phyloP scores from a whole-genome alignment of 108 stramenopile genomes.

The Epipyxis sp. region DNA sequence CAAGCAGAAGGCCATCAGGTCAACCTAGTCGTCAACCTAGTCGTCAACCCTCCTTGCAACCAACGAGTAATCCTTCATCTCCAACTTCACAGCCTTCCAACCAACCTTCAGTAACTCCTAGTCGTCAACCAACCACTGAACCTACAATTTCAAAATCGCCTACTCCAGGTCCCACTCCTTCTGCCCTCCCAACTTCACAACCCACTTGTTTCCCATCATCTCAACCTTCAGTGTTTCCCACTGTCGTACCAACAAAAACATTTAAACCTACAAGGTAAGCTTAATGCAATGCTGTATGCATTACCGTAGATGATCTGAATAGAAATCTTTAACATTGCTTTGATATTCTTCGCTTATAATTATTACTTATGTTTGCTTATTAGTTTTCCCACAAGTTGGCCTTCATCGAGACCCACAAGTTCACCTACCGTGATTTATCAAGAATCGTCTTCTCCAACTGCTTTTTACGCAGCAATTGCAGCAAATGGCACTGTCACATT shows the following conservation, averaged over 20 bases:
- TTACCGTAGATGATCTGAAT: no score
- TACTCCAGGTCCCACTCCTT: neutral
- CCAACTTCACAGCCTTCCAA: slow-evolving; percentile 11
- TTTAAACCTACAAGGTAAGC: neutral
- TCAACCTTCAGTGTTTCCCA: neutral
- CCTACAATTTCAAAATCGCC: neutral
- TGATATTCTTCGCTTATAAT: no score
- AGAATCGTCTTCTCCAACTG: neutral
- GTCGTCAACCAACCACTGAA: neutral
- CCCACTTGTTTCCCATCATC: neutral
- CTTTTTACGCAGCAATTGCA: neutral
- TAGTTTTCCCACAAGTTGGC: no score
- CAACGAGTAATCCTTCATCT: neutral
- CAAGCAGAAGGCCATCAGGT: neutral
- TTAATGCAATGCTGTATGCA: no score
- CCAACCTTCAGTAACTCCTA: neutral
- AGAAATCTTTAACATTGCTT: no score
- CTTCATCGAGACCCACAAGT: neutral
- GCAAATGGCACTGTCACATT: neutral
- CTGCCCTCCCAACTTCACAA: neutral
- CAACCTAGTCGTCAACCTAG: slow-evolving; percentile 12
- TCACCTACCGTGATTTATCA: neutral
- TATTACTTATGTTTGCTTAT: no score
- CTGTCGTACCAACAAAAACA: neutral
- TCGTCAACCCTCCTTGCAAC: neutral